These are phyloP conservation scores for Rhizophora mangle DNA, from an alignment of 345 rosid species.

Conservation along the genomic window DNA sequence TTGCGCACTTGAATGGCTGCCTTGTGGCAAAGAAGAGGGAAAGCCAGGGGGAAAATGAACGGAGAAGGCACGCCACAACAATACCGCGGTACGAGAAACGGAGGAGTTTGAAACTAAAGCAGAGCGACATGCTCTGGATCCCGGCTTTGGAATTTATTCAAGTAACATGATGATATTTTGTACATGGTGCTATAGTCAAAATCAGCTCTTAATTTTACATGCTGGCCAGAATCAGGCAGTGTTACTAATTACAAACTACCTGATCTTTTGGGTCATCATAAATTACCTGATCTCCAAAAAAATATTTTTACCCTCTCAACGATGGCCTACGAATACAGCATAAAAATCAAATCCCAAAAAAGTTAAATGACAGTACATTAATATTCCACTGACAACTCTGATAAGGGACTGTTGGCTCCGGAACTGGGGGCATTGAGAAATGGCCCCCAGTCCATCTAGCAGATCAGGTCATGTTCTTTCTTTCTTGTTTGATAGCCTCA, in stretches of 20 bases:
- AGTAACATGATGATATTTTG: too few species aligned
- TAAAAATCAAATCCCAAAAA: neutral
- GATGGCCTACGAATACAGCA: neutral
- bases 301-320: neutral
- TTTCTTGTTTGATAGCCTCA: conserved; percentile 81
- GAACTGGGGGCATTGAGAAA: neutral
- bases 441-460: neutral
- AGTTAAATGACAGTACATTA: neutral
- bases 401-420: neutral
- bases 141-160: too few species aligned
- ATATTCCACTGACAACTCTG: neutral
- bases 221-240: neutral
- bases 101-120: too few species aligned
- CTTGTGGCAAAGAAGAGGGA: too few species aligned
- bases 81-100: too few species aligned
- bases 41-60: too few species aligned
- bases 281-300: neutral
- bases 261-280: neutral
- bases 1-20: too few species aligned
- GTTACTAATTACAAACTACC: neutral
- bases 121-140: too few species aligned
- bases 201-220: neutral
- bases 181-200: too few species aligned
- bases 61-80: too few species aligned
- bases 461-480: conserved; percentile 34